Evolutionary conservation across 225 moss, liverwort and hornwort genomes (phyloP).

Genomic region (Physcomitrellopsis africana): DNA sequence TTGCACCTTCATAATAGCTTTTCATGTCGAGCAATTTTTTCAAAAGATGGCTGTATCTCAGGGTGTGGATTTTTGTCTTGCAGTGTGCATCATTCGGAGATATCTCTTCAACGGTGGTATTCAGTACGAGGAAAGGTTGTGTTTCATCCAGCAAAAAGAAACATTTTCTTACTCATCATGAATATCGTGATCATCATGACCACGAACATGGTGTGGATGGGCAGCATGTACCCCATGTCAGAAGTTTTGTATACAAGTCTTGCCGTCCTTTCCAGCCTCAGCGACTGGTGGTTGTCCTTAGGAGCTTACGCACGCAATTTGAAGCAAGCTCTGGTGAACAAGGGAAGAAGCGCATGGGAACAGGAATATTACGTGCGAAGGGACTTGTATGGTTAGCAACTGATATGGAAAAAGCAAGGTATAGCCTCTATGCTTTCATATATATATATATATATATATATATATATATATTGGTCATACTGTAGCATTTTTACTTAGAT

Average conservation of each 20-base stretch:
- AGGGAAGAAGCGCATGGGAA: conserved; percentile 42
- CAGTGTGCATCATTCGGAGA: conserved; percentile 67
- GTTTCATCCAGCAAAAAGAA: conserved; percentile 23
- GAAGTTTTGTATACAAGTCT: conserved; percentile 56
- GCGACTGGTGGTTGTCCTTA: conserved; percentile 44
- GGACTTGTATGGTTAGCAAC: conserved; percentile 63
- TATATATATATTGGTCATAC: neutral
- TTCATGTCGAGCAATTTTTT: neutral
- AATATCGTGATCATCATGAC: conserved; percentile 39
- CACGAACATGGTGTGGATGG: conserved; percentile 36
- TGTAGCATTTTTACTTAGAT: too few relatives aligned
- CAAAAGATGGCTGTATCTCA: conserved; percentile 7
- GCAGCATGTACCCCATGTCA: conserved; percentile 43
- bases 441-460: neutral
- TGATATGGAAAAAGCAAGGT: conserved; percentile 58
- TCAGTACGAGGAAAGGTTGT: conserved; percentile 34
- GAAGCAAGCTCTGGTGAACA: conserved; percentile 34
- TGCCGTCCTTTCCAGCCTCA: conserved; percentile 50
- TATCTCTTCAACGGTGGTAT: conserved; percentile 45
- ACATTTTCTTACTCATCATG: conserved; percentile 26
- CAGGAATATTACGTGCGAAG: conserved; percentile 56
- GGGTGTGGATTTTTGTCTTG: conserved; percentile 20
- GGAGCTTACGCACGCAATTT: conserved; percentile 41
- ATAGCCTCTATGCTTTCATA: conserved; percentile 16
- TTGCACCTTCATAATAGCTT: conserved; percentile 4